Evolutionary conservation across 495 filamentous ascomycete genomes (phyloP), one percentile per base, ranked within the genome.

Genomic region (Bacidia rubella): DNA sequence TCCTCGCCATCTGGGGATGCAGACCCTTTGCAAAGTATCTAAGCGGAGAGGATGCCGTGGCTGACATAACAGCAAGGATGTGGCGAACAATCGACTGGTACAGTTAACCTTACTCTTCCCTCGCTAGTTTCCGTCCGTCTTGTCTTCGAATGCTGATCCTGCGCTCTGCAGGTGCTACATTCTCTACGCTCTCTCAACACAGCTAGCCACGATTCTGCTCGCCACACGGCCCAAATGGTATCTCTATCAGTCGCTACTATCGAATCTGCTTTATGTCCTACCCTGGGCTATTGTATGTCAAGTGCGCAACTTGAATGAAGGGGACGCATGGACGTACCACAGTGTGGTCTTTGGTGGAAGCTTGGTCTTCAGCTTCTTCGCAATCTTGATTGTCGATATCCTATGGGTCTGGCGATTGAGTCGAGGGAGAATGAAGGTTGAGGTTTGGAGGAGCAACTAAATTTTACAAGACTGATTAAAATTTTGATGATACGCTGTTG

Each of bases 91-190:
- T 60, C 17, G 26, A 61, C 17, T 51, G 47, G 62, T 66, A 47
- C 29, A 15, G 5, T 47, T n/a, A 25, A 35, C 19, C 26, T 24
- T 56, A 19, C 46, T 20, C 25, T 15, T 47, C 11, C 20, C 3
- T 46, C n/a, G n/a, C n/a, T n/a, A n/a, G n/a, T n/a, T n/a, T n/a
- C n/a, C n/a, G n/a, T n/a, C n/a, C n/a, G n/a, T n/a, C n/a, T n/a
- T n/a, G n/a, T n/a, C n/a, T n/a, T n/a, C n/a, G n/a, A n/a, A n/a
- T n/a, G n/a, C n/a, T n/a, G n/a, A n/a, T n/a, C n/a, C n/a, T n/a
- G n/a, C n/a, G n/a, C n/a, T n/a, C n/a, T 79, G 83, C 58, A 83
- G 81, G 83, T 84, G 81, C 63, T 87, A 87, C 62, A 79, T 87
- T 48, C 81, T 86, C 63, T 87, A 85, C 57, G 83, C 79, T 0